A percentile compares a stretch with the other conserved stretches of the same genome.
phyloP scores from a whole-genome alignment of 768 basidiomycete genomes.

The Suillus spraguei region DNA sequence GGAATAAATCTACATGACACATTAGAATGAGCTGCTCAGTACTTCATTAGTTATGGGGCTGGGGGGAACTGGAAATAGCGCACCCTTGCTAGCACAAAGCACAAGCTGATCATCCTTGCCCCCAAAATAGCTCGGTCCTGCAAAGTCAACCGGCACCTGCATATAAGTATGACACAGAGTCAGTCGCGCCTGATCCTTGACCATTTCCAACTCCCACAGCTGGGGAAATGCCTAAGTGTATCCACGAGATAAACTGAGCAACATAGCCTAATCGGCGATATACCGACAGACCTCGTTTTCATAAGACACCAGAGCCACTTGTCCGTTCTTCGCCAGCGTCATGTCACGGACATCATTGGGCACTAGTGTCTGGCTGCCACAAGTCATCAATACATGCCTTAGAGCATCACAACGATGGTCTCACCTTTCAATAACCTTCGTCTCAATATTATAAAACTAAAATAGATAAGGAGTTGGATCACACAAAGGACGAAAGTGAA shows the following conservation, averaged over 20 bases:
- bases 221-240: slow-evolving; percentile 49
- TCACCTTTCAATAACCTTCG: slow-evolving; percentile 69
- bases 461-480: background rate
- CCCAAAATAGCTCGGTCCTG: slow-evolving; percentile 75
- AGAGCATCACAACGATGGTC: background rate
- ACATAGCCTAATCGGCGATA: background rate
- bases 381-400: no score
- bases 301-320: slow-evolving; percentile 69
- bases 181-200: slow-evolving; percentile 48
- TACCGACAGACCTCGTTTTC: slow-evolving; percentile 60
- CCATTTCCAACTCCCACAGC: slow-evolving; percentile 58
- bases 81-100: slow-evolving; percentile 74
- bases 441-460: slow-evolving; percentile 69
- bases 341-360: slow-evolving; percentile 75
- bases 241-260: slow-evolving; percentile 1
- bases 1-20: no score
- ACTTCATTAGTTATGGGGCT: background rate
- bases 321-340: slow-evolving; percentile 60
- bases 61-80: slow-evolving; percentile 11
- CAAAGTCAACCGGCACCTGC: slow-evolving; percentile 67
- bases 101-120: slow-evolving; percentile 74
- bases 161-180: slow-evolving; percentile 67
- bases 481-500: background rate
- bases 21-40: slow-evolving; percentile 49
- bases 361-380: slow-evolving; percentile 65